Evolutionary conservation across 2,329 filamentous ascomycete genomes (phyloP), one percentile per base, ranked within the genome.

Genomic region (Allantophomopsis lycopodina): DNA sequence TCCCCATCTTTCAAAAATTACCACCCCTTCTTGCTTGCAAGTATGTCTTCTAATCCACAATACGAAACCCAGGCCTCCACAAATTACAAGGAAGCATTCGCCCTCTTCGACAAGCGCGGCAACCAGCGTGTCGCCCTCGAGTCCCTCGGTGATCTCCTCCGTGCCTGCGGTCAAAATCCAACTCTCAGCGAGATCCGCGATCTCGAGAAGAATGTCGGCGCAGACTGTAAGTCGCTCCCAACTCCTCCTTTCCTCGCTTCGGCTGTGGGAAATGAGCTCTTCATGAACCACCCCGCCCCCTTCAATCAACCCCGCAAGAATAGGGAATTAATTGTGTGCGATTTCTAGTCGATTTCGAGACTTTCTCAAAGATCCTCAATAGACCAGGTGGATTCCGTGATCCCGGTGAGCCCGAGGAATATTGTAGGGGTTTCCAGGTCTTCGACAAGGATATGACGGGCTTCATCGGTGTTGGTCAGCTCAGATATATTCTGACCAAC

Each of bases 61-160:
- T 52, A 55, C 50, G 54, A 56, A 39, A 45, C 62, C 36, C 73
- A 80, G 76, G 76, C 76, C 61, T 79, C 73, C 46, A 96, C 89
- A 69, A 96, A 98, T 81, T 98, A 96, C 85, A 96, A 96, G 73
- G 91, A 98, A 80, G 91, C 91, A 53, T 98, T 98, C 67, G 88
- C 88, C 55, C 83, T 98, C 61, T 98, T 96, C 72, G 91, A 98
- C 74, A 96, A 95, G 79, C 89, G 91, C 63, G 91, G 91, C 59
- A 94, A 85, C 60, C 88, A 89, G 58, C 88, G 88, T 54, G 91
- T 96, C 52, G 66, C 83, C 32, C 71, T 88, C 60, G 83, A 89
- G 50, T 82, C 80, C 48, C 76, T 98, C 42, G 91, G 91, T 52
- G 91, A 98, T 61, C 75, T 98, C 44, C 78, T 98, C 50, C 83